A percentile compares a stretch with the other conserved stretches of the same genome.
Evolutionary conservation across 1,284 basidiomycete genomes (phyloP).

Genomic region (Cutaneotrichosporon arboriforme): DNA sequence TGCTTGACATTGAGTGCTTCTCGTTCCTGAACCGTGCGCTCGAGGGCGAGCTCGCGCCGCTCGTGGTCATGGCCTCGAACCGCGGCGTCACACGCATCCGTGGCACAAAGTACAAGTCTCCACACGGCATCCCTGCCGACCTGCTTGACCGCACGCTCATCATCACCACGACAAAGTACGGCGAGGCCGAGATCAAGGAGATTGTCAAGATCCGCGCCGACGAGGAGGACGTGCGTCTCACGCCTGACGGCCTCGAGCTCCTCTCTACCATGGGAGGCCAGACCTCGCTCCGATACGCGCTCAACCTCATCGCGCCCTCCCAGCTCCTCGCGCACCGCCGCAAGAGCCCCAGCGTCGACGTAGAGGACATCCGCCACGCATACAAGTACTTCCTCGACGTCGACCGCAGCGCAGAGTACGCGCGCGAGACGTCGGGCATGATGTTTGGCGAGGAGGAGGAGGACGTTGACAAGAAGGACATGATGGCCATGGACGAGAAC

Average conservation of each 20-base stretch:
- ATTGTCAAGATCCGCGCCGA: slow-evolving; percentile 91
- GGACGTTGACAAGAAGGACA: slow-evolving; percentile 3
- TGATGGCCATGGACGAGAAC: slow-evolving; percentile 3
- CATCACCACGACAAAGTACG: slow-evolving; percentile 87
- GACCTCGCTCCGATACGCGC: slow-evolving; percentile 81
- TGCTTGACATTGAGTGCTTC: slow-evolving; percentile 99
- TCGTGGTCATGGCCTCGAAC: slow-evolving; percentile 98
- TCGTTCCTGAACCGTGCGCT: slow-evolving; percentile 95
- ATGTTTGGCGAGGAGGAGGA: slow-evolving; percentile 47
- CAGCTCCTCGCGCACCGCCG: slow-evolving; percentile 75
- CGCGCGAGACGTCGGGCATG: slow-evolving; percentile 71
- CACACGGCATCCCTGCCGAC: slow-evolving; percentile 92
- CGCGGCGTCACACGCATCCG: slow-evolving; percentile 90
- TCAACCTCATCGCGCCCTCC: slow-evolving; percentile 88
- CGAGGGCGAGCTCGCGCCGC: slow-evolving; percentile 84
- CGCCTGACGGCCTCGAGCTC: slow-evolving; percentile 66
- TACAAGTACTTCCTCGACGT: slow-evolving; percentile 94
- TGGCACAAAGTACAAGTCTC: slow-evolving; percentile 88
- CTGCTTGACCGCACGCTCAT: slow-evolving; percentile 92
- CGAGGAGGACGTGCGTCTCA: slow-evolving; percentile 91
- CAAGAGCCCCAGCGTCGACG: slow-evolving; percentile 68
- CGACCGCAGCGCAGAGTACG: slow-evolving; percentile 86
- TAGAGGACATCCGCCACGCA: slow-evolving; percentile 74
- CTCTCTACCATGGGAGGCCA: slow-evolving; percentile 78
- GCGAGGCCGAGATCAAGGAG: slow-evolving; percentile 74